A percentile compares a stretch with the other conserved stretches of the same genome.
phyloP scores from a whole-genome alignment of 2,329 filamentous ascomycete genomes.

The Fusarium metavorans region DNA sequence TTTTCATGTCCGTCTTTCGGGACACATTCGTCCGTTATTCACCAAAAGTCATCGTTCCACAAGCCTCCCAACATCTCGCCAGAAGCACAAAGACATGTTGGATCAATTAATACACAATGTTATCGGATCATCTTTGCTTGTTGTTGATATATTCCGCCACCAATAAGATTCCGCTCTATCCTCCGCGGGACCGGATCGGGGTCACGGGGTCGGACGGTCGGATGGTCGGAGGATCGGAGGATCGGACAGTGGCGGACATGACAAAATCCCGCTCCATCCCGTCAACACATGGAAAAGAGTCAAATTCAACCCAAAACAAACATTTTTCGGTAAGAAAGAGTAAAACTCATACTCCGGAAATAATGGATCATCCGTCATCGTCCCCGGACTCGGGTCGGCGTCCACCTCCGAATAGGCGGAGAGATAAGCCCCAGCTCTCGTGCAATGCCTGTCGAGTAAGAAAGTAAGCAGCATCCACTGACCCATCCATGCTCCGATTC shows the following conservation, averaged over 20 bases:
- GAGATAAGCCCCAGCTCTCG: constrained; percentile 12
- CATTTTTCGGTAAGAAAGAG: neutral
- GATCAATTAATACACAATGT: neutral
- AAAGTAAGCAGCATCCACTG: neutral
- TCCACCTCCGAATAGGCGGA: neutral
- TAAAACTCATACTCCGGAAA: neutral
- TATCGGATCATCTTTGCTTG: neutral
- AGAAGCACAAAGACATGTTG: neutral
- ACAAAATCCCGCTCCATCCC: neutral
- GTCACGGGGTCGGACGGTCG: constrained; percentile 8
- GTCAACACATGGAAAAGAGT: neutral
- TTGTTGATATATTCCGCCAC: neutral
- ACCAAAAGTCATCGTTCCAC: neutral
- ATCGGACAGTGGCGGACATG: constrained; percentile 9
- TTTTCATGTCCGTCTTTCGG: neutral
- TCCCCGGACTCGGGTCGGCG: neutral
- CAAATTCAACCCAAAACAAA: neutral
- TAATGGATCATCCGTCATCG: neutral
- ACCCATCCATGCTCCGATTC: neutral
- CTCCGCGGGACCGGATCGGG: neutral
- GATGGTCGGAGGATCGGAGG: constrained; percentile 3
- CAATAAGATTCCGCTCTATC: neutral
- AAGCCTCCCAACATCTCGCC: neutral
- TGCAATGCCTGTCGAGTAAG: constrained; percentile 6
- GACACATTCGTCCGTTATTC: neutral